phyloP scores from a whole-genome alignment of 192 early-diverging fungal genomes.

The Podila epicladia region DNA sequence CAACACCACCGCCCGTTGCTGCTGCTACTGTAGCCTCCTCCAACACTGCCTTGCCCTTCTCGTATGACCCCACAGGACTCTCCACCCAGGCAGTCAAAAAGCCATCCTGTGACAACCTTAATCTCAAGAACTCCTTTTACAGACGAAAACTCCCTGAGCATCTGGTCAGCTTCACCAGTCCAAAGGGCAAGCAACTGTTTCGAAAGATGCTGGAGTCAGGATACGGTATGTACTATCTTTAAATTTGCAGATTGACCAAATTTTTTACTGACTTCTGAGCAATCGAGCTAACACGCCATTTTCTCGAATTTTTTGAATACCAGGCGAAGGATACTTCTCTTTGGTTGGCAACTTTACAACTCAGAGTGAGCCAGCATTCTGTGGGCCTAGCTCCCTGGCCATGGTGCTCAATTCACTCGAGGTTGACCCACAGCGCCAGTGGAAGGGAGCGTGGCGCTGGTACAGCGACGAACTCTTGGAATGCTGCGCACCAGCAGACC shows the following conservation, averaged over 20 bases:
- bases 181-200: slow-evolving; percentile 81
- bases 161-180: slow-evolving; percentile 83
- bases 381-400: slow-evolving; percentile 88
- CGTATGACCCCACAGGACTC: slow-evolving; percentile 45
- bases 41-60: slow-evolving; percentile 17
- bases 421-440: slow-evolving; percentile 84
- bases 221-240: slow-evolving; percentile 51
- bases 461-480: slow-evolving; percentile 75
- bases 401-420: slow-evolving; percentile 94
- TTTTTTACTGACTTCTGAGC: not conserved
- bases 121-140: slow-evolving; percentile 64
- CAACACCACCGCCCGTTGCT: slow-evolving; percentile 1
- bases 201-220: slow-evolving; percentile 79
- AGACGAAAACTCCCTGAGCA: slow-evolving; percentile 70
- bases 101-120: slow-evolving; percentile 34
- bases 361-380: slow-evolving; percentile 90
- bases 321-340: slow-evolving; percentile 85
- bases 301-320: not conserved
- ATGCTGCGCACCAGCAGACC: slow-evolving; percentile 71
- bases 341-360: slow-evolving; percentile 90
- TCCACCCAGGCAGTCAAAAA: slow-evolving; percentile 35
- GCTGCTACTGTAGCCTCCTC: not conserved
- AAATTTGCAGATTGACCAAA: not conserved
- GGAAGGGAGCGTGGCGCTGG: slow-evolving; percentile 89
- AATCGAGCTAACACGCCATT: not conserved